These are phyloP conservation scores for Aspergillus campestris DNA, from an alignment of 495 filamentous ascomycete genomes.

Conservation along the genomic window DNA sequence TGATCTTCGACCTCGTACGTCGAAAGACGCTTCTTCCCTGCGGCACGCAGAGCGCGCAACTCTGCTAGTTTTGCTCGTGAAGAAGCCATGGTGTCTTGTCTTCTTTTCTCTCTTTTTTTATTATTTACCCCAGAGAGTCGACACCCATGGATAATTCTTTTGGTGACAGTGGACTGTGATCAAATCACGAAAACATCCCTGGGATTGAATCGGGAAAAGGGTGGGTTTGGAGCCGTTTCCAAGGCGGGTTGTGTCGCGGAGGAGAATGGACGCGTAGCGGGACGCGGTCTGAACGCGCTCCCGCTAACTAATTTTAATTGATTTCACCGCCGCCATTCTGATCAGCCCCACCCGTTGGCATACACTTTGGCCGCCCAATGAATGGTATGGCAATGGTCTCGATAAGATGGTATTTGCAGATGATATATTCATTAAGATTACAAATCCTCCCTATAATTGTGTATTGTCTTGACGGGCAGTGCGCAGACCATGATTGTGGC, in stretches of 20 bases:
- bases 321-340: no score
- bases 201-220: no score
- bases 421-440: no score
- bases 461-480: background rate
- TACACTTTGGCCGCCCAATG: background rate
- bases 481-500: background rate
- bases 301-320: no score
- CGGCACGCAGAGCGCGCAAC: constrained; percentile 71
- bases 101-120: background rate
- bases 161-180: no score
- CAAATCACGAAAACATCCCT: no score
- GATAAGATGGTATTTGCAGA: no score
- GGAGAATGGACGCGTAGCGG: no score
- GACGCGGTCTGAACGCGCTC: no score
- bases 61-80: constrained; percentile 55
- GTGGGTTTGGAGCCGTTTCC: no score
- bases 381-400: background rate
- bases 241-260: no score
- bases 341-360: background rate
- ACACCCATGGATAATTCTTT: constrained; percentile 5
- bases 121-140: constrained; percentile 8
- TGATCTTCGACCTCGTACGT: constrained; percentile 85
- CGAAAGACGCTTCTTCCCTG: constrained; percentile 83
- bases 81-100: constrained; percentile 25
- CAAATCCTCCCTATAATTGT: no score